phyloP scores from a whole-genome alignment of 2,329 filamentous ascomycete genomes.

The Aspergillus fumigatus region DNA sequence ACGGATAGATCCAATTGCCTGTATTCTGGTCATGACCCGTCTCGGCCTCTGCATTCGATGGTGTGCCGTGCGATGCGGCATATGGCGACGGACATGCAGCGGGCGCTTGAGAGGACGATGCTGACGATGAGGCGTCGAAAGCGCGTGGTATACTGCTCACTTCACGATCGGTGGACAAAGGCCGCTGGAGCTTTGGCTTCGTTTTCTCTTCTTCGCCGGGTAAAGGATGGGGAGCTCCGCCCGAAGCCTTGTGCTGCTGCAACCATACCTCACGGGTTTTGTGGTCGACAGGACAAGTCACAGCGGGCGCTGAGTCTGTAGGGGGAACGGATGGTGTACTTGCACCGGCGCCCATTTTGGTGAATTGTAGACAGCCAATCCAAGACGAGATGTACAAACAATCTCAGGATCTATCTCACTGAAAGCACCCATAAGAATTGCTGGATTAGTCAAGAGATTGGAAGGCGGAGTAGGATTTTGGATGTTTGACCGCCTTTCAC shows the following conservation, averaged over 20 bases:
- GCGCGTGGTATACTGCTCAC: slow-evolving; percentile 75
- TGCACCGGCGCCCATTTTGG: slow-evolving; percentile 34
- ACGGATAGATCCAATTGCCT: slow-evolving; percentile 97
- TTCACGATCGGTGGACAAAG: slow-evolving; percentile 64
- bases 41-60: slow-evolving; percentile 74
- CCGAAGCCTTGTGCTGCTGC: slow-evolving; percentile 43
- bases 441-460: slow-evolving; percentile 7
- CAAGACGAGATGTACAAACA: slow-evolving; percentile 12
- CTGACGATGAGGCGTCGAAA: slow-evolving; percentile 19
- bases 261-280: slow-evolving; percentile 86
- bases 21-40: slow-evolving; percentile 63
- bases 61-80: slow-evolving; percentile 33
- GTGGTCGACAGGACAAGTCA: slow-evolving; percentile 81
- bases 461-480: slow-evolving; percentile 4
- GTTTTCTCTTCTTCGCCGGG: slow-evolving; percentile 22
- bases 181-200: slow-evolving; percentile 29
- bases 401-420: slow-evolving; percentile 4
- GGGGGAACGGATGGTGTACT: slow-evolving; percentile 29
- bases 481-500: slow-evolving; percentile 5
- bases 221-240: slow-evolving; percentile 32
- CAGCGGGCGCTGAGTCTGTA: slow-evolving; percentile 23
- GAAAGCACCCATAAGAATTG: slow-evolving; percentile 15
- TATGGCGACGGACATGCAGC: slow-evolving; percentile 28
- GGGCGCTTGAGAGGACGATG: slow-evolving; percentile 19
- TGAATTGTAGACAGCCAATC: slow-evolving; percentile 10